A percentile compares a stretch with the other conserved stretches of the same genome.
These are phyloP conservation scores for Naganishia vishniacii DNA, from an alignment of 768 basidiomycete genomes.

Conservation along the genomic window DNA sequence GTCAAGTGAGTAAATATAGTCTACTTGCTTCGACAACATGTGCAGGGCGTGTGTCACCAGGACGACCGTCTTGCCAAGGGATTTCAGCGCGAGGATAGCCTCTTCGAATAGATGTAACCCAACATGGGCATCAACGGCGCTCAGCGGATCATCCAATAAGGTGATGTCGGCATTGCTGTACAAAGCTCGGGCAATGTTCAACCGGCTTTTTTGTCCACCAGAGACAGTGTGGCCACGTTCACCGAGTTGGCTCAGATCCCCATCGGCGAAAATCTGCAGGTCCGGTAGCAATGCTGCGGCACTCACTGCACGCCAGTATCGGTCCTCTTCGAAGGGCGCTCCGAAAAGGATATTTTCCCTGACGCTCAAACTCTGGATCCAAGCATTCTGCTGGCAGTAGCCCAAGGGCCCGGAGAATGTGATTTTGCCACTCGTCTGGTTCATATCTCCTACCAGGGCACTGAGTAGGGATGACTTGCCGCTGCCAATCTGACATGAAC, in stretches of 20 bases:
- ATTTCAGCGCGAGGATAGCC: conserved; percentile 57
- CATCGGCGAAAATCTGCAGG: conserved; percentile 62
- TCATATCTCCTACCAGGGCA: conserved; percentile 65
- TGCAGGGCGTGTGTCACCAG: conserved; percentile 59
- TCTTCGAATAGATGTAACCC: conserved; percentile 64
- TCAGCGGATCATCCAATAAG: conserved; percentile 39
- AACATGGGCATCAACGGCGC: conserved; percentile 65
- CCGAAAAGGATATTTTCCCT: conserved; percentile 67
- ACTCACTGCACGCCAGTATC: conserved; percentile 63
- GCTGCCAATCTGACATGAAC: conserved; percentile 50
- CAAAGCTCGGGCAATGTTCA: conserved; percentile 66
- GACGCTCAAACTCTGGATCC: conserved; percentile 65
- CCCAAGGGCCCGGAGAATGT: conserved; percentile 62
- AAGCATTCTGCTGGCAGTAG: conserved; percentile 68
- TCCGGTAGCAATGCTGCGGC: conserved; percentile 61
- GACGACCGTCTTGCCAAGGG: conserved; percentile 55
- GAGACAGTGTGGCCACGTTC: conserved; percentile 16
- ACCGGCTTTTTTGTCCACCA: conserved; percentile 62
- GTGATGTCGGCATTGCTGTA: conserved; percentile 52
- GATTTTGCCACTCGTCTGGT: conserved; percentile 54
- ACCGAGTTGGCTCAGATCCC: conserved; percentile 65
- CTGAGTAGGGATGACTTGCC: conserved; percentile 55
- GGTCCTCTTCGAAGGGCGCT: conserved; percentile 59
- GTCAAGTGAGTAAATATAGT: conserved; percentile 55
- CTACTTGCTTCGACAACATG: conserved; percentile 54